Base-by-base conservation (phyloP, 2,329 filamentous ascomycete species). In the Aspergillus sp. region DNA sequence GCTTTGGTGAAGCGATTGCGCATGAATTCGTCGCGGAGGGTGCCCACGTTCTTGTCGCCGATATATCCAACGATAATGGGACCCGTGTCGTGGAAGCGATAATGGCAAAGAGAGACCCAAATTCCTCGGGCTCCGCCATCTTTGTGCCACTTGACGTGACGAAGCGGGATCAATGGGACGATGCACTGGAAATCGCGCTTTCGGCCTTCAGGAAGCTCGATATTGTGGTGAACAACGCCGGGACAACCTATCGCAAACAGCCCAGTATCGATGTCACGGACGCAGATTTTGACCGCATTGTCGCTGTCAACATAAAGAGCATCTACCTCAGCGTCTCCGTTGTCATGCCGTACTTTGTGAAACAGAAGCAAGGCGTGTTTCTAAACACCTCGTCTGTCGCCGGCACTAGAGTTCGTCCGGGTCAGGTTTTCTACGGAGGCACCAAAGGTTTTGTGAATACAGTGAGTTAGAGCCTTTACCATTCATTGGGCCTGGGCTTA, bases 1-100 rank as follows among this genome's bases (percentile, higher is more conserved):
- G 68, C 6, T 61, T 69, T 44, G 67, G 68, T 10, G 60, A 59
- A 54, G 65, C 61, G 44, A 69, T 70, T 16, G 63, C 63, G 21
- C 45, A 56, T 5, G 62, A 58, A 29, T 70, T 70, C 49, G 52
- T 59, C 20, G 13, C 32, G 14, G 63, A 69, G 56, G 68, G 66
- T 14, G 62, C 64, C 16, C 53, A 58, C 29, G 66, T 70, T 9
- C 43, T 66, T 7, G 55, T 68, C 43, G 57, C 59, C 42, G 60
- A 66, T 47, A 61, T 70, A 53, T n/a, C 40, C 4, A 17, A 3
- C 19, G 40, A 42, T 17, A 42, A 21, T 14, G 38, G 2, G 16
- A 42, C 20, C 17, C 38, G 38, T 5, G 38, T 42, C 5, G 38
- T 42, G 4, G 16, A 42, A 10, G 38, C n/a, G 14, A 42, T 42